phyloP scores from a whole-genome alignment of 352 stramenopile genomes.

The Phytophthora cactorum region DNA sequence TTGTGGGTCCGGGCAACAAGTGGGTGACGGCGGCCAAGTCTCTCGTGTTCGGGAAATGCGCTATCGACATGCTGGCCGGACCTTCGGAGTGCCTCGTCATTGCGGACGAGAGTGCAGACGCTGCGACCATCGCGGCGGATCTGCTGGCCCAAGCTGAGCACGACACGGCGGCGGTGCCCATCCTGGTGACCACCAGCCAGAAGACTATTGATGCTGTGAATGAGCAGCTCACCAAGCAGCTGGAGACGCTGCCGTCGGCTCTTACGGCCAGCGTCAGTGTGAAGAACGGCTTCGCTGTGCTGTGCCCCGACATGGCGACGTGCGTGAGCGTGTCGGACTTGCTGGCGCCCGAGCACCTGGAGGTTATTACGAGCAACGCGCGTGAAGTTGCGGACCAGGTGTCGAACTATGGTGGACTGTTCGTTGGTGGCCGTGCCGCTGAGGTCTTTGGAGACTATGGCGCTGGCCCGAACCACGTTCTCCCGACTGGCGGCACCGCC shows the following conservation, averaged over 20 bases:
- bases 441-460: conserved; percentile 98
- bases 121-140: conserved; percentile 76
- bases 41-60: conserved; percentile 96
- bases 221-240: conserved; percentile 71
- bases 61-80: conserved; percentile 99
- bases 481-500: conserved; percentile 97
- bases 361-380: conserved; percentile 92
- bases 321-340: conserved; percentile 89
- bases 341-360: conserved; percentile 88
- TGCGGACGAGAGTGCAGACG: conserved; percentile 90
- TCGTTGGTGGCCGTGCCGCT: conserved; percentile 94
- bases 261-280: conserved; percentile 71
- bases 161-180: conserved; percentile 96
- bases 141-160: conserved; percentile 94
- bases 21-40: conserved; percentile 99
- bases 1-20: conserved; percentile 99
- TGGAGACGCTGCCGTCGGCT: conserved; percentile 74
- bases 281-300: conserved; percentile 80
- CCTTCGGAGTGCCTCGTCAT: conserved; percentile 98
- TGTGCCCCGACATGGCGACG: conserved; percentile 71
- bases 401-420: conserved; percentile 91
- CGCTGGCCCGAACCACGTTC: conserved; percentile 98
- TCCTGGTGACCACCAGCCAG: conserved; percentile 93
- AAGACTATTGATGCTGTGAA: conserved; percentile 93
- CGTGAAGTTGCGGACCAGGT: conserved; percentile 84